Percentiles rank a stretch among this genome's conserved stretches.
Evolutionary conservation across 805 yeast species (phyloP).

Genomic region (Yamadazyma endophytica): DNA sequence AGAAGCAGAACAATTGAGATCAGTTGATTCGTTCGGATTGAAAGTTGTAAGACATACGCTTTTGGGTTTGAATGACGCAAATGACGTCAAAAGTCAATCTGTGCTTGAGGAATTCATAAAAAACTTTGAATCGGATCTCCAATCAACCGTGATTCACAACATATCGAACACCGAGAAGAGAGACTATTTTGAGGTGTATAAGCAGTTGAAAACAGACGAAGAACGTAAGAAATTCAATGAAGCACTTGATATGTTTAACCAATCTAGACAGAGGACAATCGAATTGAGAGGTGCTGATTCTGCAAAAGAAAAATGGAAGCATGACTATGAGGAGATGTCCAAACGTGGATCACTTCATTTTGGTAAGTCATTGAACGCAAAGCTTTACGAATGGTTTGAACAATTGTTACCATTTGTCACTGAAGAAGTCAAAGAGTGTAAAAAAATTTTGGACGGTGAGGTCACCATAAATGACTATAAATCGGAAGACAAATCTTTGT

Average conservation of each 20-base stretch:
- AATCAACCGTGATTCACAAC: constrained; percentile 23
- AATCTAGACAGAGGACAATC: constrained; percentile 67
- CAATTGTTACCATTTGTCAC: constrained; percentile 67
- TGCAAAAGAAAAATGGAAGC: constrained; percentile 86
- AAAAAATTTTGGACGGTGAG: constrained; percentile 35
- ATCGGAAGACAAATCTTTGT: constrained; percentile 18
- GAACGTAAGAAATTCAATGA: constrained; percentile 52
- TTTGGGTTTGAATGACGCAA: constrained; percentile 39
- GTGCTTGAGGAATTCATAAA: constrained; percentile 22
- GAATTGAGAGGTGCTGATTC: constrained; percentile 81
- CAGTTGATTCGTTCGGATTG: constrained; percentile 77
- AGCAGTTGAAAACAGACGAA: constrained; percentile 42
- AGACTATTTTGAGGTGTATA: constrained; percentile 68
- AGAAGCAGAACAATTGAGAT: constrained; percentile 48
- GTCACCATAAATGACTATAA: constrained; percentile 12
- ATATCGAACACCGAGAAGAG: constrained; percentile 36
- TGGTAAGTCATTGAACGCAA: constrained; percentile 62
- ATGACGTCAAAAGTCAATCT: constrained; percentile 12
- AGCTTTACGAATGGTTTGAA: constrained; percentile 80
- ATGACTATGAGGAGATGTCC: constrained; percentile 65
- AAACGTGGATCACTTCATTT: constrained; percentile 54
- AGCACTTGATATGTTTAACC: constrained; percentile 65
- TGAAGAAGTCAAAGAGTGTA: constrained; percentile 59
- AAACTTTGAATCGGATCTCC: constrained; percentile 23
- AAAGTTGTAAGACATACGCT: constrained; percentile 75